A percentile compares a stretch with the other conserved stretches of the same genome.
Conservation (phyloP, 192 early-diverging fungal species). For the Diversispora epigaea region DNA sequence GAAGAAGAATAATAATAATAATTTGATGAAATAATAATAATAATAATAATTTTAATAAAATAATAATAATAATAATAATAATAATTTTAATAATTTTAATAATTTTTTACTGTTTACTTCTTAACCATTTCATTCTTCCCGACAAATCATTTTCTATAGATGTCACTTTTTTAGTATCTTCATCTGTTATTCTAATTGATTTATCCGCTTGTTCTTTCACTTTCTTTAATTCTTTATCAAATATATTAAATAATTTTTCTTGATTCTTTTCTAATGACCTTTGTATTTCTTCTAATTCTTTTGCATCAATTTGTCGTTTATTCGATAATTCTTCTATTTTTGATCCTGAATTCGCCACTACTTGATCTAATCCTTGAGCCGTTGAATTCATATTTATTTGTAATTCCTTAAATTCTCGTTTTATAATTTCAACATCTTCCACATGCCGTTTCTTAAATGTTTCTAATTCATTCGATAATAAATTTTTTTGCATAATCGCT, state of each 20-base stretch:
- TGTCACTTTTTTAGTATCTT: constrained; percentile 13
- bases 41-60: too few relatives aligned
- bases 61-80: too few relatives aligned
- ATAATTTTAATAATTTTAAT: too few relatives aligned
- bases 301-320: neutral
- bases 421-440: constrained; percentile 27
- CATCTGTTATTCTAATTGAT: constrained; percentile 5
- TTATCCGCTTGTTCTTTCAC: constrained; percentile 23
- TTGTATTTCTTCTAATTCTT: constrained; percentile 15
- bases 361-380: neutral
- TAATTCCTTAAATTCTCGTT: constrained; percentile 13
- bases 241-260: constrained; percentile 13
- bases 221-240: constrained; percentile 14
- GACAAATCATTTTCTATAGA: constrained; percentile 23
- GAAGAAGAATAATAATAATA: too few relatives aligned
- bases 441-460: constrained; percentile 23
- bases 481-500: constrained; percentile 10
- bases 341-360: neutral
- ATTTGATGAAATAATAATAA: too few relatives aligned
- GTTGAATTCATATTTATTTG: constrained; percentile 5
- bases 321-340: constrained; percentile 18
- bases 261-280: constrained; percentile 25
- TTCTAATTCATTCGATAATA: constrained; percentile 31
- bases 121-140: constrained; percentile 29
- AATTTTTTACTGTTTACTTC: neutral